phyloP scores from a whole-genome alignment of 345 rosid species.

The Luvunga scandens region DNA sequence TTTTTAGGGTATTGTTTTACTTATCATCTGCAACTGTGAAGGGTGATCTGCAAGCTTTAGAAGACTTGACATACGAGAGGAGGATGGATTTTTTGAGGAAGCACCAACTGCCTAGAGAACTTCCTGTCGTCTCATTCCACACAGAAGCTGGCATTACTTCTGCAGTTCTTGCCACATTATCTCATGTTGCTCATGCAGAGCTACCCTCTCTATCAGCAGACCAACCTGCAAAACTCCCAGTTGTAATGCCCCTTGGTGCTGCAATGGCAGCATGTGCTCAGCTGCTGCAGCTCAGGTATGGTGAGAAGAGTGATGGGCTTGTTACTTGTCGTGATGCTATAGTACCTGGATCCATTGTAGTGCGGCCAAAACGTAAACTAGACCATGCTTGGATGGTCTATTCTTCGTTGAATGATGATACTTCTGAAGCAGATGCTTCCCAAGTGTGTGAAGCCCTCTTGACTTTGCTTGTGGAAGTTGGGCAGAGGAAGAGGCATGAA shows the following conservation, averaged over 20 bases:
- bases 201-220: slow-evolving; percentile 56
- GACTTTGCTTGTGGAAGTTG: slow-evolving; percentile 80
- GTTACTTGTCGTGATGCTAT: slow-evolving; percentile 88
- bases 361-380: slow-evolving; percentile 69
- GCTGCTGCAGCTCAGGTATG: slow-evolving; percentile 74
- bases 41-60: slow-evolving; percentile 95
- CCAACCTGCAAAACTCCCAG: slow-evolving; percentile 68
- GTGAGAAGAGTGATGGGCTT: slow-evolving; percentile 88
- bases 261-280: slow-evolving; percentile 99
- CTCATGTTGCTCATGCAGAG: slow-evolving; percentile 92
- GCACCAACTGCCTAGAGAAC: slow-evolving; percentile 69
- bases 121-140: slow-evolving; percentile 83
- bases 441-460: slow-evolving; percentile 90
- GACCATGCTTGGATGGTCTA: slow-evolving; percentile 99
- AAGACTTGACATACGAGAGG: slow-evolving; percentile 88
- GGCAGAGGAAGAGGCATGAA: slow-evolving; percentile 43
- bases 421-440: slow-evolving; percentile 72
- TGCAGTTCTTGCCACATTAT: slow-evolving; percentile 71
- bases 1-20: neutral
- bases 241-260: slow-evolving; percentile 87
- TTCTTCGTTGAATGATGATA: slow-evolving; percentile 67
- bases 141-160: slow-evolving; percentile 87
- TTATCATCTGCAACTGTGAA: slow-evolving; percentile 20
- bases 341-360: slow-evolving; percentile 94
- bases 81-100: slow-evolving; percentile 77